Percentiles rank a stretch among this genome's conserved stretches.
Conservation (phyloP, 1,139 yeast genomes). For the Nakaseomyces kungkrabaensis region DNA sequence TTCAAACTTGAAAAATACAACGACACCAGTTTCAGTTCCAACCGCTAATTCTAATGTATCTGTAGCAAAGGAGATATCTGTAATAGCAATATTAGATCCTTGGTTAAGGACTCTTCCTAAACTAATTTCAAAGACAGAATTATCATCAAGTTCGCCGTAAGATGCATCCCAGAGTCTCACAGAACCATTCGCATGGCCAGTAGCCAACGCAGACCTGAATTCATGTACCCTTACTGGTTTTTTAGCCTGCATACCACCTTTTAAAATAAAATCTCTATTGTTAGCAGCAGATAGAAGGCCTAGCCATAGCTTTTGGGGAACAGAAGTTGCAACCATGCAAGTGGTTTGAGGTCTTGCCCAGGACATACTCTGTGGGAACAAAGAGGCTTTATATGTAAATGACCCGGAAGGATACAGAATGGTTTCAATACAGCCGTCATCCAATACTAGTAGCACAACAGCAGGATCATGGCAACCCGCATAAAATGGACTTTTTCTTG, state of each 20-base stretch:
- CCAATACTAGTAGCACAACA: slow-evolving; percentile 47
- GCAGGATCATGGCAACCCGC: slow-evolving; percentile 61
- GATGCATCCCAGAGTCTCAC: slow-evolving; percentile 77
- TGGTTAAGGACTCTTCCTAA: slow-evolving; percentile 39
- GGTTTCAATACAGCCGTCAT: slow-evolving; percentile 48
- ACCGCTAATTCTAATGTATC: slow-evolving; percentile 69
- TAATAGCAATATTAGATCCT: slow-evolving; percentile 38
- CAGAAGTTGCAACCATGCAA: slow-evolving; percentile 41
- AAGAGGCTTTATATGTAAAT: slow-evolving; percentile 44
- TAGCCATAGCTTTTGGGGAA: slow-evolving; percentile 57
- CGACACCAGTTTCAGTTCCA: slow-evolving; percentile 54
- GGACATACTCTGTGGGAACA: slow-evolving; percentile 70
- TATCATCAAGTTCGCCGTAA: slow-evolving; percentile 60
- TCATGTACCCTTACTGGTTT: slow-evolving; percentile 27
- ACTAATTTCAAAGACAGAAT: slow-evolving; percentile 47
- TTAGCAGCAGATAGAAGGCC: slow-evolving; percentile 55
- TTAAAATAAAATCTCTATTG: slow-evolving; percentile 36
- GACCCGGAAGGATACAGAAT: slow-evolving; percentile 48
- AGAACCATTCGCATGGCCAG: slow-evolving; percentile 78
- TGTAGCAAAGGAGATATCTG: slow-evolving; percentile 62
- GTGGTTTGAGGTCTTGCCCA: slow-evolving; percentile 74
- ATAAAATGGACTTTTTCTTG: slow-evolving; percentile 54
- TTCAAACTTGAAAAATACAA: slow-evolving; percentile 68
- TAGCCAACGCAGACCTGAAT: slow-evolving; percentile 41
- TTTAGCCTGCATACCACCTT: slow-evolving; percentile 69